Evolutionary conservation across 768 basidiomycete genomes (phyloP).

Genomic region (Paxillus rubicundulus): DNA sequence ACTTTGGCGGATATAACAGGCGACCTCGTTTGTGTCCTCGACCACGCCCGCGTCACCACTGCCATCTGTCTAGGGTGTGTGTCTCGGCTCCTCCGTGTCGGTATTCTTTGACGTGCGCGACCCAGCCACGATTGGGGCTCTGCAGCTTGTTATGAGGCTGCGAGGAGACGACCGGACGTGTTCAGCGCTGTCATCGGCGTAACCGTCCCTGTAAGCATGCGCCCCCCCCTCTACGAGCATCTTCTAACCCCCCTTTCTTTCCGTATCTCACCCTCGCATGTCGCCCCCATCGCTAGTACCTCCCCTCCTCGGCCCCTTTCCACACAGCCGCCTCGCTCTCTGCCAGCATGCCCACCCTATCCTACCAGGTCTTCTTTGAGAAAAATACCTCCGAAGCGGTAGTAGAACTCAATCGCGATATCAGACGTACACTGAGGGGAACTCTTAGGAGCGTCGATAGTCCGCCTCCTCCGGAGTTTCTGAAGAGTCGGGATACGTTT

Average conservation of each 20-base stretch:
- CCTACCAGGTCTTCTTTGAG: slow-evolving; percentile 67
- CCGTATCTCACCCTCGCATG: too few species aligned
- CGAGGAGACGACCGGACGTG: slow-evolving; percentile 62
- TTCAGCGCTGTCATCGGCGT: slow-evolving; percentile 57
- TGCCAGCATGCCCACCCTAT: slow-evolving; percentile 46
- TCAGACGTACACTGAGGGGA: slow-evolving; percentile 55
- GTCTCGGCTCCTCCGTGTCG: background rate
- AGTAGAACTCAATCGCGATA: slow-evolving; percentile 52
- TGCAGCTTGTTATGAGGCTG: slow-evolving; percentile 64
- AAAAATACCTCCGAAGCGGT: slow-evolving; percentile 44
- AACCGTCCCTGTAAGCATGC: slow-evolving; percentile 53
- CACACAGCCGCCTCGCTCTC: slow-evolving; percentile 43
- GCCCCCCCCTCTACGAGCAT: too few species aligned
- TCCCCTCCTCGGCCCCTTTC: slow-evolving; percentile 51
- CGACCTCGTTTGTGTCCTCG: slow-evolving; percentile 63
- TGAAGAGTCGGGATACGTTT: slow-evolving; percentile 49
- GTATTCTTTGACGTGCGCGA: background rate
- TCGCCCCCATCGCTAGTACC: slow-evolving; percentile 42
- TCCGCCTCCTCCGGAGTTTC: slow-evolving; percentile 54
- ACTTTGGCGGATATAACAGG: slow-evolving; percentile 58
- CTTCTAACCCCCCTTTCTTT: too few species aligned
- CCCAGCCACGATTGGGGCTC: slow-evolving; percentile 79
- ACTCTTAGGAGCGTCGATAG: slow-evolving; percentile 51
- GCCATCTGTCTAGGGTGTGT: slow-evolving; percentile 64
- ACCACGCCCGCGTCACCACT: slow-evolving; percentile 45